These are phyloP conservation scores for Knufia fluminis DNA, from an alignment of 2,329 filamentous ascomycete genomes.

Conservation along the genomic window DNA sequence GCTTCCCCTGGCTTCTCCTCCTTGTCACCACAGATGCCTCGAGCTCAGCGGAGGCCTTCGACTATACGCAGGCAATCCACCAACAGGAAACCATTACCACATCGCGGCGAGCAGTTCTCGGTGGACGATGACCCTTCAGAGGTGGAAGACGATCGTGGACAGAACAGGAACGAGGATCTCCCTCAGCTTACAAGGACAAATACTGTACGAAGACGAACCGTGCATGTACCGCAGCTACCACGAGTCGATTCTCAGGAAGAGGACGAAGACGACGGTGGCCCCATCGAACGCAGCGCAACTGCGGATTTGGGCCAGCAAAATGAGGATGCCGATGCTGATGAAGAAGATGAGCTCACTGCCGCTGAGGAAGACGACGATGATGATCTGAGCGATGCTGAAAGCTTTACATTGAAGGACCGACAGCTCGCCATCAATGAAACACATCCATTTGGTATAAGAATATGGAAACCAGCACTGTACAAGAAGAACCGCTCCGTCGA, in stretches of 20 bases:
- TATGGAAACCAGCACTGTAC: constrained; percentile 97
- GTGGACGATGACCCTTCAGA: constrained; percentile 80
- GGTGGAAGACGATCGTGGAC: constrained; percentile 54
- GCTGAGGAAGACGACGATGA: constrained; percentile 61
- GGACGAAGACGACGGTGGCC: constrained; percentile 31
- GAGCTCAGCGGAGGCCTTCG: constrained; percentile 59
- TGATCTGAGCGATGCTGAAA: constrained; percentile 82
- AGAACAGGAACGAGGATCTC: constrained; percentile 30
- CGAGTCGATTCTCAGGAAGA: constrained; percentile 32
- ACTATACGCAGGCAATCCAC: constrained; percentile 68
- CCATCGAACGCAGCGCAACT: constrained; percentile 15
- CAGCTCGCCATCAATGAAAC: constrained; percentile 98
- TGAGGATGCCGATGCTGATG: constrained; percentile 32
- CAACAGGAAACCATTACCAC: constrained; percentile 53
- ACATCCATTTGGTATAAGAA: constrained; percentile 94
- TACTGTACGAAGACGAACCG: constrained; percentile 32
- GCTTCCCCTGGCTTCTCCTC: constrained; percentile 37
- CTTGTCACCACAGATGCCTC: constrained; percentile 28
- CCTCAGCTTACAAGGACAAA: constrained; percentile 31
- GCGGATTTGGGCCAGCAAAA: constrained; percentile 19
- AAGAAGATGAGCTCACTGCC: constrained; percentile 40
- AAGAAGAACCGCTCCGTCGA: constrained; percentile 96
- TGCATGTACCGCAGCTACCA: constrained; percentile 26
- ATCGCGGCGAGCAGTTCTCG: constrained; percentile 79
- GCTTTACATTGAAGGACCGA: constrained; percentile 92